Evolutionary conservation across 345 rosid species (phyloP).

Genomic region (Hibiscus mutabilis): DNA sequence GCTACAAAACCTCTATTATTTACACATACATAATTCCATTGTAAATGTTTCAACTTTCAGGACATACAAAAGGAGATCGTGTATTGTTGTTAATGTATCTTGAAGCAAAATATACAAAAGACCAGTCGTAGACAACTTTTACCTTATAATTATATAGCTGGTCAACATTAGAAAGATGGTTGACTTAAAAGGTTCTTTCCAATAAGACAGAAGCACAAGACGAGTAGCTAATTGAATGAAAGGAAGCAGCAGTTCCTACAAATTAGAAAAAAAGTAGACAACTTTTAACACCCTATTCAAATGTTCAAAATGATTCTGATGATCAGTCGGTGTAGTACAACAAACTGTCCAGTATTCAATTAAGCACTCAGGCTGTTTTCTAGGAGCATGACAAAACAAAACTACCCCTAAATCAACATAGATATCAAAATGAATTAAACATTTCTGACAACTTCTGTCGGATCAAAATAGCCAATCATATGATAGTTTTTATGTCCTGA

Average conservation of each 20-base stretch:
- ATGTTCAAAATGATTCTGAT: not conserved
- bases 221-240: constrained; percentile 36
- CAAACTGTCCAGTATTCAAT: not conserved
- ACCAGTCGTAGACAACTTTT: constrained; percentile 16
- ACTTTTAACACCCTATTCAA: not conserved
- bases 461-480: not conserved
- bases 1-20: no score
- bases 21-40: not conserved
- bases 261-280: not conserved
- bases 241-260: constrained; percentile 77
- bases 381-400: not conserved
- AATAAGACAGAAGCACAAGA: constrained; percentile 51
- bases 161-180: constrained; percentile 42
- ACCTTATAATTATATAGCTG: constrained; percentile 40
- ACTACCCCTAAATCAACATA: not conserved
- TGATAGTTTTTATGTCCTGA: not conserved
- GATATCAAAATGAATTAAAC: not conserved
- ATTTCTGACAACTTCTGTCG: not conserved
- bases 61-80: not conserved
- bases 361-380: not conserved
- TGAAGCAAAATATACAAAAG: constrained; percentile 1
- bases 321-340: not conserved
- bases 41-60: not conserved
- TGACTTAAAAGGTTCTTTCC: constrained; percentile 71
- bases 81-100: not conserved